Conservation (phyloP, 768 basidiomycete genomes). For the Tylopilus plumbeoviolaceoides region DNA sequence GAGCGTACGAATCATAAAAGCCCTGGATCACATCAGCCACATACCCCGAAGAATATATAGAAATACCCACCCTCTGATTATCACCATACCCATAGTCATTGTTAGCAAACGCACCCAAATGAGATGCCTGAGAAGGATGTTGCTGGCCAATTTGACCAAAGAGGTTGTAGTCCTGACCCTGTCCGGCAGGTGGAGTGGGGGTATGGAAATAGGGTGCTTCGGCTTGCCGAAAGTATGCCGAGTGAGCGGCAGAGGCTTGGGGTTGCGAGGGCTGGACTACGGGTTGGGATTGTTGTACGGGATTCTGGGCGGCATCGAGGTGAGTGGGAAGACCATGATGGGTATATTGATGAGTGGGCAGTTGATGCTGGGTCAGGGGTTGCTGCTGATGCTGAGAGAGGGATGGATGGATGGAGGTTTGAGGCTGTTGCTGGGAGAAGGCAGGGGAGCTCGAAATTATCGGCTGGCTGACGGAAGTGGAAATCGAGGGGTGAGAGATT, state of each 20-base stretch:
- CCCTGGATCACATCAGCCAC: constrained; percentile 40
- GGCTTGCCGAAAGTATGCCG: constrained; percentile 62
- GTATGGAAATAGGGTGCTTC: constrained; percentile 75
- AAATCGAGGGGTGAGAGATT: constrained; percentile 32
- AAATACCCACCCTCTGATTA: constrained; percentile 52
- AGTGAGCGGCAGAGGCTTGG: constrained; percentile 60
- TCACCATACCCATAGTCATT: constrained; percentile 70
- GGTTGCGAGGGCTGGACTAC: constrained; percentile 32
- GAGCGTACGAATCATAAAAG: constrained; percentile 75
- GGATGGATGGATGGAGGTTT: constrained; percentile 28
- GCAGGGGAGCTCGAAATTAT: constrained; percentile 22
- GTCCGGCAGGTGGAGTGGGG: constrained; percentile 67
- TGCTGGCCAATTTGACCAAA: constrained; percentile 63
- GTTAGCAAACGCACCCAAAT: constrained; percentile 51
- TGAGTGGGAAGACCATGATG: constrained; percentile 63
- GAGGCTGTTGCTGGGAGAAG: constrained; percentile 31
- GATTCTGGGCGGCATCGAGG: constrained; percentile 53
- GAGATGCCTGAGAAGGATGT: constrained; percentile 49
- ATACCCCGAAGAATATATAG: background rate
- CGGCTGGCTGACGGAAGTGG: constrained; percentile 34
- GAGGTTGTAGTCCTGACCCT: constrained; percentile 56
- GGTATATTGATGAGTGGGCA: constrained; percentile 44
- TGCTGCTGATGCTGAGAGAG: constrained; percentile 34
- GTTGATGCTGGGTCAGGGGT: constrained; percentile 35
- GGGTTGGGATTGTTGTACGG: constrained; percentile 41